Base-by-base conservation (phyloP, 2,329 filamentous ascomycete genomes). In the Penicillium sp. region DNA sequence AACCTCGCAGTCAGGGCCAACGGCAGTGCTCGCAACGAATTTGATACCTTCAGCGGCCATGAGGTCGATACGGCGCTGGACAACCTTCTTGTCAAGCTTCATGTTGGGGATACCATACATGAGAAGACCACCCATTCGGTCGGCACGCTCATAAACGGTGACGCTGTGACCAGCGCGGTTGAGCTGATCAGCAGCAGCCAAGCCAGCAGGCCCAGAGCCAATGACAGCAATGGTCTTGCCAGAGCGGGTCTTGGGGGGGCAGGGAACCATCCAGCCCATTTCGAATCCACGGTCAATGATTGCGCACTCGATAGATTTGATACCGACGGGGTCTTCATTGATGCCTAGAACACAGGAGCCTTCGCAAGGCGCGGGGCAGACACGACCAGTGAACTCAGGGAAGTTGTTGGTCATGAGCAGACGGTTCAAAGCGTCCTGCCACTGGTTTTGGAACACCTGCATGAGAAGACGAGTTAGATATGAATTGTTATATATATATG, bases 31-130 rank as follows among this genome's bases (percentile, higher is more conserved):
- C 33, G 90, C 89, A 76, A 90, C 86, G 79, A 96, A 96, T 50
- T 83, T 82, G 71, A 97, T 79, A 48, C 93, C 93, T 77, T 97
- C 93, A 4, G 87, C 84, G 53, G 89, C 90, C 90, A 97, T 93
- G 77, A 97, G 92, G 76, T 97, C 91, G 48, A 94, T 92, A 75
- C 93, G 90, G 51, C 93, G 90, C 82, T 97, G 93, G 59, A 97
- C 93, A 62, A 97, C 87, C 72, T 91, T 91, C 84, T 97, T 97
- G 81, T 97, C 93, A 41, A 97, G 89, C 82, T 97, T 97, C 93
- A 97, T 97, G 82, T 97, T 97, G 65, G 93, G 93, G 66, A 97
- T 97, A 66, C 93, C 93, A 72, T 97, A 97, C 93, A 97, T 97
- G 70, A 97, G 85, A 54, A 97, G 82, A 75, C 93, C 93, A 78